Percentiles rank a stretch among this genome's conserved stretches.
phyloP scores from a whole-genome alignment of 805 yeast genomes.

The Yamadazyma philogaea region DNA sequence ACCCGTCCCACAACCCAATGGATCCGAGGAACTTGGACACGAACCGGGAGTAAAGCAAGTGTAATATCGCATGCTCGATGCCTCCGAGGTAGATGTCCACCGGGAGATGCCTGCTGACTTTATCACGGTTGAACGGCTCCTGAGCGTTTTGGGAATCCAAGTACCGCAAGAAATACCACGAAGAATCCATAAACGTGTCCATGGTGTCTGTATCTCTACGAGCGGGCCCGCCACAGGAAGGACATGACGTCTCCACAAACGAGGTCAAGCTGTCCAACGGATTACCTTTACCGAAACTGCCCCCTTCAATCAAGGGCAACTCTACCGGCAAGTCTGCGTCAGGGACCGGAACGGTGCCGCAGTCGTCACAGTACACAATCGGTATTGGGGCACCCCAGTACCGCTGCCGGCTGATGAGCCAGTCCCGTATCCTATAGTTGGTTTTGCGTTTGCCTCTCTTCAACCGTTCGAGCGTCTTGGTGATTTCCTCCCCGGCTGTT shows the following conservation, averaged over 20 bases:
- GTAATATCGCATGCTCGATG: constrained; percentile 94
- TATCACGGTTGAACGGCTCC: constrained; percentile 46
- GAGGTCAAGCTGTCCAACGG: constrained; percentile 58
- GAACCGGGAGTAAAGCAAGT: constrained; percentile 82
- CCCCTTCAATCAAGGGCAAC: constrained; percentile 62
- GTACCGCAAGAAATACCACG: constrained; percentile 92
- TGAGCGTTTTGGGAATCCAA: constrained; percentile 64
- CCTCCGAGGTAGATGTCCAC: constrained; percentile 94
- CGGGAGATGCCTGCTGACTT: constrained; percentile 49
- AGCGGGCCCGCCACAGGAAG: constrained; percentile 61
- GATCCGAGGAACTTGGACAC: constrained; percentile 73
- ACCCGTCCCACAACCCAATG: constrained; percentile 67
- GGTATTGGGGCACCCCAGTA: constrained; percentile 99
- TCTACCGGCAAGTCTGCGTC: constrained; percentile 79
- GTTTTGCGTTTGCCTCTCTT: constrained; percentile 47
- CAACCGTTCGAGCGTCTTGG: constrained; percentile 34
- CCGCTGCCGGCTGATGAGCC: constrained; percentile 92
- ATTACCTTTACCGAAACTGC: constrained; percentile 60
- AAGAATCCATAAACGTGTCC: constrained; percentile 98
- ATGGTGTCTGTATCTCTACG: constrained; percentile 93
- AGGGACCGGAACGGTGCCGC: constrained; percentile 94
- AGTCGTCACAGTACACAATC: constrained; percentile 75
- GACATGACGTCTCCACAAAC: constrained; percentile 75
- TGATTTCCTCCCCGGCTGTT: constrained; percentile 52
- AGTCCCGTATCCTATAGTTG: constrained; percentile 75